These are phyloP conservation scores for Nigrospora osmanthi DNA, from an alignment of 2,329 filamentous ascomycete species.

Conservation along the genomic window DNA sequence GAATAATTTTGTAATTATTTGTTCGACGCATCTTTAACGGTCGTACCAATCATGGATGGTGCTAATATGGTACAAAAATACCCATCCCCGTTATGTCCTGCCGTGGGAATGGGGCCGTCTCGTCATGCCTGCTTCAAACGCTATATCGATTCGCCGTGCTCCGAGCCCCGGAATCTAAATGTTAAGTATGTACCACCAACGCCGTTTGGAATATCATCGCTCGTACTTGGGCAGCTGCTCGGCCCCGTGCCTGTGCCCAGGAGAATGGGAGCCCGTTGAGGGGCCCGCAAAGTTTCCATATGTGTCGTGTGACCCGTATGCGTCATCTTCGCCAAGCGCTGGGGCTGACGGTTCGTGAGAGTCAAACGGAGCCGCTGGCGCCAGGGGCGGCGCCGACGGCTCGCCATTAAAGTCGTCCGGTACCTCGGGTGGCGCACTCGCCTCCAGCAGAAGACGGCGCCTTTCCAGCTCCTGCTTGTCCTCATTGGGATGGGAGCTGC, in stretches of 20 bases:
- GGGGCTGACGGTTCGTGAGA: constrained; percentile 21
- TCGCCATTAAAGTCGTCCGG: constrained; percentile 34
- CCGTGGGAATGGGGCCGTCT: no score
- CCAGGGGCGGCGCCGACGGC: constrained; percentile 10
- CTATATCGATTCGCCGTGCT: no score
- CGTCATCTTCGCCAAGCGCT: constrained; percentile 14
- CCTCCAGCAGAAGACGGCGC: constrained; percentile 40
- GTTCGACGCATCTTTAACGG: no score
- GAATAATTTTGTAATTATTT: no score
- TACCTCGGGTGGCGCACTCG: constrained; percentile 39
- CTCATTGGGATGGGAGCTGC: constrained; percentile 37
- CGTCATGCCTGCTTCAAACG: no score
- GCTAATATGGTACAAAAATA: no score
- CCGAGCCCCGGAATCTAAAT: no score
- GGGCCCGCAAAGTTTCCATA: constrained; percentile 44
- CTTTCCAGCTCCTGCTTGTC: constrained; percentile 66
- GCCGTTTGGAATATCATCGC: constrained; percentile 13
- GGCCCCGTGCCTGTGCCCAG: constrained; percentile 3
- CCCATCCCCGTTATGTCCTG: no score
- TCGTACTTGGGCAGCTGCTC: constrained; percentile 27
- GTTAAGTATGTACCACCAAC: neutral
- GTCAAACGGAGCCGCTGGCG: constrained; percentile 11
- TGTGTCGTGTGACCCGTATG: constrained; percentile 14
- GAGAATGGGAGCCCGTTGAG: constrained; percentile 21
- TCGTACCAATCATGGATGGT: no score